A percentile compares a stretch with the other conserved stretches of the same genome.
Evolutionary conservation across 2,329 filamentous ascomycete species (phyloP).

Genomic region (Colletotrichum viniferum): DNA sequence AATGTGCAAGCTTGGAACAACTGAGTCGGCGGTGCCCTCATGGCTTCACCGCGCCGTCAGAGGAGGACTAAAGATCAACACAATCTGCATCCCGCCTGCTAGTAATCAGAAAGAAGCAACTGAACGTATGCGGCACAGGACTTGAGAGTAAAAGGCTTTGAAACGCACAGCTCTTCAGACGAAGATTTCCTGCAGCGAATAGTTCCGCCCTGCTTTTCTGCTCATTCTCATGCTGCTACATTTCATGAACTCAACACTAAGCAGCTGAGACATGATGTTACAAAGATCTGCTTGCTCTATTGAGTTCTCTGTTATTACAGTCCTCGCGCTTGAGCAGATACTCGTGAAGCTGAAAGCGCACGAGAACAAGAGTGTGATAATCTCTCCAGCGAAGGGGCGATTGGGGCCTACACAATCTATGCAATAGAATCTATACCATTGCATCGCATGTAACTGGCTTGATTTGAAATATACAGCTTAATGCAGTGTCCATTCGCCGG

Average conservation of each 20-base stretch:
- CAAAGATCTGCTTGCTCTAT: background rate
- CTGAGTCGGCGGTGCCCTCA: background rate
- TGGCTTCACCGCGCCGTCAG: background rate
- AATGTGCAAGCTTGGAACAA: background rate
- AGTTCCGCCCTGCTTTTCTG: background rate
- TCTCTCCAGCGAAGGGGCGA: background rate
- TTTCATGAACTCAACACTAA: background rate
- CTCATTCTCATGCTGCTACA: background rate
- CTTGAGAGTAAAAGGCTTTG: background rate
- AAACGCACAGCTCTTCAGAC: background rate
- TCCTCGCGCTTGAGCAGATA: background rate
- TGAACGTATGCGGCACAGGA: background rate
- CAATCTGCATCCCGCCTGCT: background rate
- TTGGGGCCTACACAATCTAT: no score
- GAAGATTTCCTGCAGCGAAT: background rate
- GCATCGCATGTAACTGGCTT: background rate
- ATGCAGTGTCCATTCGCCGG: background rate
- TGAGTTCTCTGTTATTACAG: background rate
- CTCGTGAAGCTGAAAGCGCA: background rate
- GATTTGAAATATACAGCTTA: background rate
- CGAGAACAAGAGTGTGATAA: background rate
- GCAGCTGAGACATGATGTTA: no score
- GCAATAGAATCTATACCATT: background rate
- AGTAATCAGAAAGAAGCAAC: background rate
- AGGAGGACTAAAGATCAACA: background rate